Evolutionary conservation across 2,329 filamentous ascomycete species (phyloP).

Genomic region (Furcasterigmium sp.): DNA sequence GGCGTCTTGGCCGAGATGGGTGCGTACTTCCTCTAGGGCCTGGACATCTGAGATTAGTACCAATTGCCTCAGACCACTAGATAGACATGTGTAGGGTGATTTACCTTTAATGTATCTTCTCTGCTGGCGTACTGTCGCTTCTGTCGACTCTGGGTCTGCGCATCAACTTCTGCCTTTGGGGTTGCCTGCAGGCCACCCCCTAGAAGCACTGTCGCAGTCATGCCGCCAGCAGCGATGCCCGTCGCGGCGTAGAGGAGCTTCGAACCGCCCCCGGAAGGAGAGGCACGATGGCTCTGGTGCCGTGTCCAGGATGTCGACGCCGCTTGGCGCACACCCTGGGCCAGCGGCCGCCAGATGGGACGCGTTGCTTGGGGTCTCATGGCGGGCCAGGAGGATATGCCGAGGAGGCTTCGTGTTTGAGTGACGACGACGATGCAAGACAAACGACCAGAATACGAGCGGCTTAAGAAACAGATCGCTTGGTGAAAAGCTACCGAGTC

Average conservation of each 20-base stretch:
- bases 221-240: not conserved
- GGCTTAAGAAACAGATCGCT: too few relatives aligned
- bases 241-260: not conserved
- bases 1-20: conserved; percentile 48
- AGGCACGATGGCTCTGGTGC: not conserved
- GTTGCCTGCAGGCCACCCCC: too few relatives aligned
- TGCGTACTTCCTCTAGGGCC: conserved; percentile 51
- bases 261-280: not conserved
- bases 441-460: too few relatives aligned
- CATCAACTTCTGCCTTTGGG: too few relatives aligned
- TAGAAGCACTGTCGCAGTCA: not conserved
- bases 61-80: too few relatives aligned
- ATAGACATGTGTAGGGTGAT: not conserved
- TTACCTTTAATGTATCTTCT: not conserved
- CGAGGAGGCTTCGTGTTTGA: too few relatives aligned
- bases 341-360: not conserved
- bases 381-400: too few relatives aligned
- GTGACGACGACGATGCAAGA: too few relatives aligned
- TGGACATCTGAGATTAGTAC: conserved; percentile 17
- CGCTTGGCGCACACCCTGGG: not conserved
- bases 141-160: not conserved
- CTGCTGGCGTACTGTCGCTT: not conserved
- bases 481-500: too few relatives aligned
- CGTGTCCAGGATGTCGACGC: not conserved
- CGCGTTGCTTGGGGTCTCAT: too few relatives aligned